A percentile compares a stretch with the other conserved stretches of the same genome.
Evolutionary conservation across 2,329 filamentous ascomycete genomes (phyloP).

Genomic region (Gyromitra esculenta): DNA sequence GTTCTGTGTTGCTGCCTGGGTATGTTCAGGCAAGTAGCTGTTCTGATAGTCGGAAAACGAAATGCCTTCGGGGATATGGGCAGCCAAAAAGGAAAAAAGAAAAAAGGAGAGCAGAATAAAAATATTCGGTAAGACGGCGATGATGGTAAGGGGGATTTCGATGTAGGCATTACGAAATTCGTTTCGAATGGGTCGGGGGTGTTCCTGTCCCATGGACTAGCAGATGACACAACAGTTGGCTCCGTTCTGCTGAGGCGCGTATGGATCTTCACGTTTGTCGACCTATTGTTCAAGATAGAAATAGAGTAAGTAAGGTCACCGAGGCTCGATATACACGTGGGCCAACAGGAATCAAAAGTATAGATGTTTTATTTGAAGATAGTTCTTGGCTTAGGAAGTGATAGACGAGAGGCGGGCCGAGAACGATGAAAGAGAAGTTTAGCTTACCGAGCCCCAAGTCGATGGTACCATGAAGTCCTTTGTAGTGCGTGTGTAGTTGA

Average conservation of each 20-base stretch:
- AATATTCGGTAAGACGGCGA: constrained; percentile 30
- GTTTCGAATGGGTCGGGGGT: constrained; percentile 40
- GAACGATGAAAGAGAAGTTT: constrained; percentile 29
- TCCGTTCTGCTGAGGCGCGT: constrained; percentile 89
- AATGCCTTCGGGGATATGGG: constrained; percentile 28
- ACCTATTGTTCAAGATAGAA: constrained; percentile 63
- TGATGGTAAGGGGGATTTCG: constrained; percentile 35
- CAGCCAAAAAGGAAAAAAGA: constrained; percentile 20
- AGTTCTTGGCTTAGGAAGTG: constrained; percentile 59
- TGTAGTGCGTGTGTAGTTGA: constrained; percentile 97
- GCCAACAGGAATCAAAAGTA: constrained; percentile 31
- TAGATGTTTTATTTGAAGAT: constrained; percentile 18
- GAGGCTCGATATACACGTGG: constrained; percentile 38
- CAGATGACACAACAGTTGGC: constrained; percentile 83
- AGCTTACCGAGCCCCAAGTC: constrained; percentile 82
- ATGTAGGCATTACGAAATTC: constrained; percentile 41
- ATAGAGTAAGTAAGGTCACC: constrained; percentile 37
- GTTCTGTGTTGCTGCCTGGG: constrained; percentile 27
- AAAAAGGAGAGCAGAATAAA: constrained; percentile 29
- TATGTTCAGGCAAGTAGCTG: constrained; percentile 22
- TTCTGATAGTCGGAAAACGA: constrained; percentile 24
- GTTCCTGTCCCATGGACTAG: constrained; percentile 51
- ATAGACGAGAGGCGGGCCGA: background rate
- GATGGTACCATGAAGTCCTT: constrained; percentile 99
- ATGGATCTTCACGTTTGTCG: constrained; percentile 96